A percentile compares a stretch with the other conserved stretches of the same genome.
Conservation (phyloP, 2,329 filamentous ascomycete genomes). For the Teratosphaeria zuluensis region DNA sequence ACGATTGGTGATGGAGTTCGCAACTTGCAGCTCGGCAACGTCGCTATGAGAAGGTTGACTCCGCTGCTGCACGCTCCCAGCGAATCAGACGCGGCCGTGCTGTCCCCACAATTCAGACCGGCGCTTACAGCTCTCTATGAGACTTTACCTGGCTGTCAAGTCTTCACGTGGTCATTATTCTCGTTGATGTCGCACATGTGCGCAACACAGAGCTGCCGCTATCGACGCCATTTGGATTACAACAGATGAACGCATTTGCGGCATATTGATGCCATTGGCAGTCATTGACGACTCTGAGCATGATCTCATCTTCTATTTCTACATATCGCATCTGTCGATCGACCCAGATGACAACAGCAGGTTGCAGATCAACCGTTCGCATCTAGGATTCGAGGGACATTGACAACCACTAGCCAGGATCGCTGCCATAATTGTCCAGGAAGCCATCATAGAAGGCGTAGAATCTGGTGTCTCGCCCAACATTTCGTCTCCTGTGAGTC, state of each 20-base stretch:
- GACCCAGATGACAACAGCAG: too few species aligned
- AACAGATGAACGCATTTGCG: background rate
- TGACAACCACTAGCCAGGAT: background rate
- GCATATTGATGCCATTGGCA: background rate
- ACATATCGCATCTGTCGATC: too few species aligned
- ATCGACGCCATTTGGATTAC: background rate
- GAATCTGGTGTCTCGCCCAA: slow-evolving; percentile 10
- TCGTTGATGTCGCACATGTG: background rate
- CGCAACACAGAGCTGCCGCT: too few species aligned
- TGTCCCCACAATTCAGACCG: background rate
- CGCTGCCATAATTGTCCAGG: slow-evolving; percentile 1
- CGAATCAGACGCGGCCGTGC: background rate
- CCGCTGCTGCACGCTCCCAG: background rate
- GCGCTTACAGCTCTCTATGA: background rate
- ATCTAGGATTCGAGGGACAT: background rate
- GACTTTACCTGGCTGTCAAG: background rate
- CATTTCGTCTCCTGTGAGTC: slow-evolving; percentile 2
- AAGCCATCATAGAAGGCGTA: slow-evolving; percentile 18
- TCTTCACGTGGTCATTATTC: background rate
- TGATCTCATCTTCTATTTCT: too few species aligned
- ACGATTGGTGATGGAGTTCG: background rate
- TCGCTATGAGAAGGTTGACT: background rate
- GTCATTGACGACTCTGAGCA: background rate
- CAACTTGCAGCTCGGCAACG: background rate
- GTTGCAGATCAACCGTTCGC: too few species aligned